Evolutionary conservation across 148 eudicot species (phyloP).

Genomic region (Heliamphora exappendiculata): DNA sequence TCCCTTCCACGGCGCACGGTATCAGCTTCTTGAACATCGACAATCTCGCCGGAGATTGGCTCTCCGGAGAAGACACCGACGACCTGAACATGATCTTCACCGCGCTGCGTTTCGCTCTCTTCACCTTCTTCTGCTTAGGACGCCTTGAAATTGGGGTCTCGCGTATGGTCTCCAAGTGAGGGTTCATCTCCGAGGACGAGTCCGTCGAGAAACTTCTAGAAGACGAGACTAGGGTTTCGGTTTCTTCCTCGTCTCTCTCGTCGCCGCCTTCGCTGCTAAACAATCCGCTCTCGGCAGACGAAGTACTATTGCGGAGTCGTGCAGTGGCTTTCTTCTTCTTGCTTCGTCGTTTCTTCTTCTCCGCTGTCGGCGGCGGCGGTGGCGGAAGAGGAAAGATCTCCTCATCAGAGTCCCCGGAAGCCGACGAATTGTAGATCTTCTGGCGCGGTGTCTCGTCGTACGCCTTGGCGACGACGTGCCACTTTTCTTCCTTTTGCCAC

Average conservation of each 20-base stretch:
- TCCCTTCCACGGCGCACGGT: slow-evolving; percentile 71
- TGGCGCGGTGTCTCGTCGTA: slow-evolving; percentile 39
- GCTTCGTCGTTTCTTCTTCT: slow-evolving; percentile 12
- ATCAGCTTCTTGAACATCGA: slow-evolving; percentile 71
- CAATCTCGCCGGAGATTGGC: slow-evolving; percentile 54
- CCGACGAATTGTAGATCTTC: slow-evolving; percentile 58
- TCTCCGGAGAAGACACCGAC: slow-evolving; percentile 16
- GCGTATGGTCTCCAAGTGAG: slow-evolving; percentile 26
- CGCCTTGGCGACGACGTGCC: slow-evolving; percentile 52
- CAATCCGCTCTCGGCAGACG: slow-evolving; percentile 33
- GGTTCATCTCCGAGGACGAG: slow-evolving; percentile 26
- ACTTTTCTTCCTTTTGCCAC: slow-evolving; percentile 45
- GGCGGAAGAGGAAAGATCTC: slow-evolving; percentile 31
- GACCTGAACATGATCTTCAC: background rate
- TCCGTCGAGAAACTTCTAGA: slow-evolving; percentile 46
- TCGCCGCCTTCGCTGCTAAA: slow-evolving; percentile 34
- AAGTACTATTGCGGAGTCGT: slow-evolving; percentile 28
- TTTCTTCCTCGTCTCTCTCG: slow-evolving; percentile 20
- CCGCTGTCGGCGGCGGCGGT: slow-evolving; percentile 20
- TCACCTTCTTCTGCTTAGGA: slow-evolving; percentile 9
- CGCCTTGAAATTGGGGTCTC: slow-evolving; percentile 12
- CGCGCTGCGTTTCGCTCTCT: slow-evolving; percentile 8
- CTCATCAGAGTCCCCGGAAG: slow-evolving; percentile 20
- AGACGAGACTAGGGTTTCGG: slow-evolving; percentile 42
- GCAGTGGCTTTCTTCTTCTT: slow-evolving; percentile 19